phyloP scores from a whole-genome alignment of 768 basidiomycete species.

The Phaeotremella fagi region DNA sequence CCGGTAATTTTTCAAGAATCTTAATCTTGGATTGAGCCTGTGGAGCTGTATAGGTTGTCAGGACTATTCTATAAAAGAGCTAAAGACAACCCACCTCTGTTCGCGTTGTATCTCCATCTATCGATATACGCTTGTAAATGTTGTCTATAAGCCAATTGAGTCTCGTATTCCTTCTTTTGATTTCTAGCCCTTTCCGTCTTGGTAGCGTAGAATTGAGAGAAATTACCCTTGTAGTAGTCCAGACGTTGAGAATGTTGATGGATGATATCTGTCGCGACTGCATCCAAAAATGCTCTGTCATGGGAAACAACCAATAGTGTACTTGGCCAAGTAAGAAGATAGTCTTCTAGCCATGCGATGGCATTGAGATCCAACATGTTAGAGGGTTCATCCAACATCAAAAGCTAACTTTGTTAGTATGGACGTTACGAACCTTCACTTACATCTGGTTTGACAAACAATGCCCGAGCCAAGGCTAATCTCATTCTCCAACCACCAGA shows the following conservation, averaged over 20 bases:
- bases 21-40: slow-evolving; percentile 77
- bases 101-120: slow-evolving; percentile 95
- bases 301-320: slow-evolving; percentile 94
- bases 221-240: slow-evolving; percentile 99
- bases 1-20: slow-evolving; percentile 81
- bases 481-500: slow-evolving; percentile 99
- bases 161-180: slow-evolving; percentile 84
- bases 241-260: slow-evolving; percentile 84
- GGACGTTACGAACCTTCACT: slow-evolving; percentile 37
- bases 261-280: slow-evolving; percentile 96
- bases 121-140: slow-evolving; percentile 98
- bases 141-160: slow-evolving; percentile 90
- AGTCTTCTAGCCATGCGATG: slow-evolving; percentile 95
- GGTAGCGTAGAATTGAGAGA: slow-evolving; percentile 97
- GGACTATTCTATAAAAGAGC: not conserved
- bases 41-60: slow-evolving; percentile 54
- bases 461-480: slow-evolving; percentile 84
- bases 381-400: slow-evolving; percentile 88
- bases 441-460: slow-evolving; percentile 77
- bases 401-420: slow-evolving; percentile 51
- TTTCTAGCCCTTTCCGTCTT: slow-evolving; percentile 92
- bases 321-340: slow-evolving; percentile 88
- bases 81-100: slow-evolving; percentile 55
- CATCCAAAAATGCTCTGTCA: slow-evolving; percentile 94
- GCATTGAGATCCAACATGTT: slow-evolving; percentile 97